Conservation (phyloP, 192 early-diverging fungal genomes). For the Backusella tarrabulga region DNA sequence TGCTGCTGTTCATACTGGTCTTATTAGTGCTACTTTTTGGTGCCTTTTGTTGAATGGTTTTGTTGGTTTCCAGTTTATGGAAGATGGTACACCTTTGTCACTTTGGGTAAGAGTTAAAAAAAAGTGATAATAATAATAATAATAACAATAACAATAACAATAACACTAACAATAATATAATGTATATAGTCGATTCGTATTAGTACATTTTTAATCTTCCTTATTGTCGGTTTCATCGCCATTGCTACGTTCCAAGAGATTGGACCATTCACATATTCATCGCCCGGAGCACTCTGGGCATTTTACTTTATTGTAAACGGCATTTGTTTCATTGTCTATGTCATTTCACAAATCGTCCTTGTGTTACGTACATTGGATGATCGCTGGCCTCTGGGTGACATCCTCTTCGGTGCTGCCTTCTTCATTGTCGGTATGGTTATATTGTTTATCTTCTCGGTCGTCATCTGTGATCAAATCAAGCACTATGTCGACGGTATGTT, state of each 20-base stretch:
- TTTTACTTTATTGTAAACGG: constrained; percentile 75
- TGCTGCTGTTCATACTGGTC: constrained; percentile 64
- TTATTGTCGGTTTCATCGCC: constrained; percentile 59
- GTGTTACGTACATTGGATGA: constrained; percentile 85
- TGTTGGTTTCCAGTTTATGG: constrained; percentile 87
- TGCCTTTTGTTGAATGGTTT: constrained; percentile 84
- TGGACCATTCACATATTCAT: constrained; percentile 47
- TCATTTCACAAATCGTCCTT: constrained; percentile 79
- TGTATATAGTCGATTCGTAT: constrained; percentile 69
- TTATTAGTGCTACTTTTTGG: constrained; percentile 80
- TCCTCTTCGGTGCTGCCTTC: constrained; percentile 76
- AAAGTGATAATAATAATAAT: not conserved
- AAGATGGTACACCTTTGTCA: constrained; percentile 83
- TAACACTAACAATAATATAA: not conserved
- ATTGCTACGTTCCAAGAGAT: constrained; percentile 67
- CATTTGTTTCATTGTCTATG: constrained; percentile 71
- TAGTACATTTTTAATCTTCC: constrained; percentile 67
- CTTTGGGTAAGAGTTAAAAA: constrained; percentile 70
- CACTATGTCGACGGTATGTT: constrained; percentile 93
- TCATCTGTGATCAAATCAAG: constrained; percentile 74
- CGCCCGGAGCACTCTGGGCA: constrained; percentile 67
- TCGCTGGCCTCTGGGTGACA: constrained; percentile 84
- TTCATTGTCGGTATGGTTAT: constrained; percentile 73
- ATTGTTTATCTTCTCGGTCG: constrained; percentile 63
- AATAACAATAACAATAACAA: no score